These are phyloP conservation scores for Grosmannia clavigera DNA, from an alignment of 2,329 filamentous ascomycete genomes.

Conservation along the genomic window DNA sequence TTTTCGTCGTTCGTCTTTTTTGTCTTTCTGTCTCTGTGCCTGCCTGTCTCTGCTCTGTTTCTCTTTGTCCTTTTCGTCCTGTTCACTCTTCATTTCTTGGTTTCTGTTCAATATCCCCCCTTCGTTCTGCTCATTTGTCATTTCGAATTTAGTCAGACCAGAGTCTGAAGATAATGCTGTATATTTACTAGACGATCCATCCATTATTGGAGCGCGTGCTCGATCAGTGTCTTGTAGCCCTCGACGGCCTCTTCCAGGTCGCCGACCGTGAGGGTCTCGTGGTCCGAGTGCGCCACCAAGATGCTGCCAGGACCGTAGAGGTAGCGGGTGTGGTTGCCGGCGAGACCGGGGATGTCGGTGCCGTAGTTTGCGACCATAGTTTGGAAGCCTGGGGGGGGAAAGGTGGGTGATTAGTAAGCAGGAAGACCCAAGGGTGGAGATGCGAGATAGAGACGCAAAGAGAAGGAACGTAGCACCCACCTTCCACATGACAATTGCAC, in stretches of 20 bases:
- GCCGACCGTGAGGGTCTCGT: slow-evolving; percentile 65
- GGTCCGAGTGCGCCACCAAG: slow-evolving; percentile 73
- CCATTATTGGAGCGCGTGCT: slow-evolving; percentile 29
- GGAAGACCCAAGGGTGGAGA: background rate
- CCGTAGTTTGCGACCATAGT: slow-evolving; percentile 80
- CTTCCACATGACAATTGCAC: slow-evolving; percentile 71
- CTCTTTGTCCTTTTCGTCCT: background rate
- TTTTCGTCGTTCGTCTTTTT: background rate
- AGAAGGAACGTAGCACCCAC: slow-evolving; percentile 22
- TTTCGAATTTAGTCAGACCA: too few relatives aligned
- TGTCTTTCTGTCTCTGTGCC: too few relatives aligned
- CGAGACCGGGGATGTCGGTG: slow-evolving; percentile 74
- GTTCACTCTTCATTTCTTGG: background rate
- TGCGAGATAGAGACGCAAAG: background rate
- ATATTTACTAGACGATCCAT: too few relatives aligned
- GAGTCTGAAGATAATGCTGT: too few relatives aligned
- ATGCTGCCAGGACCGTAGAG: slow-evolving; percentile 63
- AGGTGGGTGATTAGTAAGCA: background rate
- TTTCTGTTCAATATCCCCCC: background rate
- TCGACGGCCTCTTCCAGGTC: slow-evolving; percentile 69
- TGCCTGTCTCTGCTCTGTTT: background rate
- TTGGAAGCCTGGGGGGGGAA: slow-evolving; percentile 46
- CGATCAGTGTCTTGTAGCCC: slow-evolving; percentile 62
- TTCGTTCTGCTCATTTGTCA: background rate
- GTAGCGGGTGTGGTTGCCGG: slow-evolving; percentile 54